Evolutionary conservation across 208 protist species (phyloP), one percentile per base, ranked within the genome.

Genomic region (Kentomonas sorsogonicus): DNA sequence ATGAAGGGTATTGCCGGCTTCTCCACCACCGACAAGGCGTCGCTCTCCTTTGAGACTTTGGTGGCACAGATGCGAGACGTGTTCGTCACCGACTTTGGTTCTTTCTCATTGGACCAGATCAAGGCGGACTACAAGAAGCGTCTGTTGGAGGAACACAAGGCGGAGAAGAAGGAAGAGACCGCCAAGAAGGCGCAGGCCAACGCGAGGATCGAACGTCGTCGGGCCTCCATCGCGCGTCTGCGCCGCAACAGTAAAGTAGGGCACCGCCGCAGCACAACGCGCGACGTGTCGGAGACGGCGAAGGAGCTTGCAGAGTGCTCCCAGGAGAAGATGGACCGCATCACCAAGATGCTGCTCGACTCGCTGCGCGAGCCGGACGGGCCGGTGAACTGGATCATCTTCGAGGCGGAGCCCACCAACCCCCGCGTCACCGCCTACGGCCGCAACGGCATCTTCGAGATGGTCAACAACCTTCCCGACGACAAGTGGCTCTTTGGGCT

Each of bases 401-500:
- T 94, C 36, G 77, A 68, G 33, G 71, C 82, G 1, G 68, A 91
- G 22, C 66, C 75, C 30, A 27, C 63, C n/a, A 53, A 29, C 30
- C 69, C 83, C 16, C 70, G 40, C 23, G 63, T 90, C 18, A 59
- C 52, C 10, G 60, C 66, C 40, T 81, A 84, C 50, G 87, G 87
- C 18, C 64, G 69, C 18, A 63, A 78, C 20, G 83, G 83, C 33
- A 85, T 94, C 34, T 89, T 82, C 46, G 83, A 94, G 60, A 66
- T 94, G 54, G 73, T 86, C 33, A 71, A 74, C 38, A 72, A 84
- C 45, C 74, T 94, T 3, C 79, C 81, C 0, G 77, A 86, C 11
- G 66, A 77, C 22, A 63, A 80, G 63, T 90, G 84, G 80, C 59
- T 90, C 27, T 94, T 88, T 60, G 87, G 87, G 27, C 62, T 94